Evolutionary conservation across 2,329 filamentous ascomycete genomes (phyloP).

Genomic region (Lizonia empirigonia): DNA sequence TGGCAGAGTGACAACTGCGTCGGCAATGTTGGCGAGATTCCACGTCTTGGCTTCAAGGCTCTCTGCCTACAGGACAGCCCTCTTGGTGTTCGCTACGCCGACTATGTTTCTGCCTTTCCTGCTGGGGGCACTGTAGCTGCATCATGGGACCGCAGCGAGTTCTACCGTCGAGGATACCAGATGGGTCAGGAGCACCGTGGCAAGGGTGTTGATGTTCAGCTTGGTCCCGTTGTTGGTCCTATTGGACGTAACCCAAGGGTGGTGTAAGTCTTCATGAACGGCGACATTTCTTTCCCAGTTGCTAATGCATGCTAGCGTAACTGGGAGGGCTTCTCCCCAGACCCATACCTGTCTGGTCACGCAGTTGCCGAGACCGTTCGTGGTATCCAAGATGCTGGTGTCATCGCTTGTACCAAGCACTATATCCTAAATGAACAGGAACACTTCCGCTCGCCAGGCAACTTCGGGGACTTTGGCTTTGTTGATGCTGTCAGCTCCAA

Average conservation of each 20-base stretch:
- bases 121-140: constrained; percentile 79
- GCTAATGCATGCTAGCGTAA: constrained; percentile 24
- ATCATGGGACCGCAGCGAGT: constrained; percentile 77
- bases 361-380: constrained; percentile 74
- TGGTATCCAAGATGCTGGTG: constrained; percentile 80
- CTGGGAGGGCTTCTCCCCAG: constrained; percentile 64
- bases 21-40: constrained; percentile 73
- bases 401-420: constrained; percentile 75
- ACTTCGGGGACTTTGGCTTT: constrained; percentile 66
- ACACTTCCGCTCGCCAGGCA: constrained; percentile 68
- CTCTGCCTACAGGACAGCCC: constrained; percentile 90
- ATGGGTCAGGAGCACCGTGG: constrained; percentile 77
- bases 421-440: constrained; percentile 66
- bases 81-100: constrained; percentile 75
- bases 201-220: constrained; percentile 76
- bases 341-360: constrained; percentile 75
- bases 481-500: constrained; percentile 66
- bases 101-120: constrained; percentile 82
- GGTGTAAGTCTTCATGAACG: constrained; percentile 53
- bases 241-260: constrained; percentile 69
- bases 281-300: neutral
- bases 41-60: constrained; percentile 70
- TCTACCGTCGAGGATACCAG: constrained; percentile 69
- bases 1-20: constrained; percentile 62
- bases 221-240: constrained; percentile 79